phyloP scores from a whole-genome alignment of 2,329 filamentous ascomycete species.

The Chrysosphaeria jannelii region DNA sequence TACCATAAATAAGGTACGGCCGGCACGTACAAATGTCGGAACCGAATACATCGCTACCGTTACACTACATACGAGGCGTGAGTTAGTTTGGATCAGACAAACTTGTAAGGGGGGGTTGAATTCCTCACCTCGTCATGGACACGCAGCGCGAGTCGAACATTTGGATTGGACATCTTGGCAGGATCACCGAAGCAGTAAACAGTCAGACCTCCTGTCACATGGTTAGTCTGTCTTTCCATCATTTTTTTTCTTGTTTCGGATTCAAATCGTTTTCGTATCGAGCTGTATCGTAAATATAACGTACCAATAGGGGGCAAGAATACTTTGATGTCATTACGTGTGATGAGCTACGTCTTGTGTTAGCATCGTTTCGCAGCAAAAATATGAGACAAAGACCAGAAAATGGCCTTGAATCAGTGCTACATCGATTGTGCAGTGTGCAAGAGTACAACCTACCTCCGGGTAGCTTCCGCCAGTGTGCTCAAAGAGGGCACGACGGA shows the following conservation, averaged over 20 bases:
- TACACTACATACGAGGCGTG: slow-evolving; percentile 23
- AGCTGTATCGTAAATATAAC: slow-evolving; percentile 1
- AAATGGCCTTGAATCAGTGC: background rate
- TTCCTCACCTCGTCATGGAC: slow-evolving; percentile 33
- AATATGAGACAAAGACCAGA: background rate
- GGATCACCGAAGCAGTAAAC: slow-evolving; percentile 95
- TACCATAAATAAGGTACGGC: slow-evolving; percentile 86
- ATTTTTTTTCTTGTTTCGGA: too few species aligned
- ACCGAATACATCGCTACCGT: slow-evolving; percentile 90
- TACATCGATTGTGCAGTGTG: background rate
- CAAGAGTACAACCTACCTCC: slow-evolving; percentile 20
- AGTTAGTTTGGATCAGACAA: background rate
- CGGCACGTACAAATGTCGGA: slow-evolving; percentile 94
- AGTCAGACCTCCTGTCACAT: slow-evolving; percentile 39
- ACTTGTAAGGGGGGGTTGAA: background rate
- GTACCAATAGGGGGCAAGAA: slow-evolving; percentile 77
- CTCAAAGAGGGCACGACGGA: slow-evolving; percentile 73
- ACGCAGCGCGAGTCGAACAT: slow-evolving; percentile 49
- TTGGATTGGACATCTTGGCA: slow-evolving; percentile 73
- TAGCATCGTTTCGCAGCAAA: background rate
- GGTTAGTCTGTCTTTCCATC: too few species aligned
- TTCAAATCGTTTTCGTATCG: too few species aligned
- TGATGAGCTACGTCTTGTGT: slow-evolving; percentile 47
- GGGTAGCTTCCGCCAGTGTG: slow-evolving; percentile 90
- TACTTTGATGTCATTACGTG: slow-evolving; percentile 73